Evolutionary conservation across 306 rosid genomes (phyloP).

Genomic region (Citrullus colocynthis): DNA sequence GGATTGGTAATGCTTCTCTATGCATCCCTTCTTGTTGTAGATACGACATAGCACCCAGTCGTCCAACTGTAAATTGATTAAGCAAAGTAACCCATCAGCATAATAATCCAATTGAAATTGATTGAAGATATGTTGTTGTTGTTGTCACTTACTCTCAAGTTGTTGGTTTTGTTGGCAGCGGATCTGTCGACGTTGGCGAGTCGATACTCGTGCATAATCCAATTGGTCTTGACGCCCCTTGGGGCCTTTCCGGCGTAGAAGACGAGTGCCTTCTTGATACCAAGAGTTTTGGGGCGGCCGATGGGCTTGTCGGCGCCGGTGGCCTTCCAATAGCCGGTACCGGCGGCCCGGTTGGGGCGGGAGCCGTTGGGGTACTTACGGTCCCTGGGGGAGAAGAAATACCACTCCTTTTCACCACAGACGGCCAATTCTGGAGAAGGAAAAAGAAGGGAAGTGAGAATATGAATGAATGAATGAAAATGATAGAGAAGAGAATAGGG

Average conservation of each 20-base stretch:
- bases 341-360: slow-evolving; percentile 84
- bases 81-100: neutral
- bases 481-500: no score
- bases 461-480: neutral
- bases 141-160: slow-evolving; percentile 42
- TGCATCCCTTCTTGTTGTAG: slow-evolving; percentile 77
- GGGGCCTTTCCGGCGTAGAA: slow-evolving; percentile 94
- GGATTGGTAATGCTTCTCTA: slow-evolving; percentile 35
- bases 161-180: slow-evolving; percentile 43
- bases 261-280: slow-evolving; percentile 81
- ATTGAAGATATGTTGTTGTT: no score
- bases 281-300: slow-evolving; percentile 66
- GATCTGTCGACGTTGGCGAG: slow-evolving; percentile 91
- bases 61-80: slow-evolving; percentile 47
- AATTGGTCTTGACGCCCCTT: slow-evolving; percentile 69
- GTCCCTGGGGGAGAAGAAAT: slow-evolving; percentile 87
- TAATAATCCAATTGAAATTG: neutral
- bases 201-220: slow-evolving; percentile 99
- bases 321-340: slow-evolving; percentile 89
- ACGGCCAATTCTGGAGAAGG: slow-evolving; percentile 38
- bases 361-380: slow-evolving; percentile 93
- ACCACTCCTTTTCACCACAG: slow-evolving; percentile 90
- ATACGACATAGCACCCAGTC: slow-evolving; percentile 94
- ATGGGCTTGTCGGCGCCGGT: slow-evolving; percentile 96
- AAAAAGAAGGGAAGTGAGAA: neutral